A percentile compares a stretch with the other conserved stretches of the same genome.
Conservation (phyloP, 2,329 filamentous ascomycete genomes). For the Curvularia spicifera region DNA sequence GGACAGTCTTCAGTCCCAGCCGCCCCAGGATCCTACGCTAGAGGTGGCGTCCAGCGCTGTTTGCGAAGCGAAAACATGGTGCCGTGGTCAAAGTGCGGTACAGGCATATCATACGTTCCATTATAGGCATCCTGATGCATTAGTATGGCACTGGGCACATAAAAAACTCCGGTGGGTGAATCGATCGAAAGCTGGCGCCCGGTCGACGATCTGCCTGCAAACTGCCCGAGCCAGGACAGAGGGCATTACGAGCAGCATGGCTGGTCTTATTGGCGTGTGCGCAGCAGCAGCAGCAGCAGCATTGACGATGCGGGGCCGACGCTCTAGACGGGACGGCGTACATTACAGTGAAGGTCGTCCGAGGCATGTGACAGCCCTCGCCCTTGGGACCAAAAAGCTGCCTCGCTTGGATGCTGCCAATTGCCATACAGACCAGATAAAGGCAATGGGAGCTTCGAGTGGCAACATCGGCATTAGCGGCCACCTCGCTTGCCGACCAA, state of each 20-base stretch:
- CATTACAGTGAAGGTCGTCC: conserved; percentile 6
- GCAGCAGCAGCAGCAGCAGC: conserved; percentile 8
- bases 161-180: conserved; percentile 48
- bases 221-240: conserved; percentile 38
- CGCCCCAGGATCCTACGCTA: conserved; percentile 30
- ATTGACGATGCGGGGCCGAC: conserved; percentile 40
- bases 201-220: conserved; percentile 45
- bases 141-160: conserved; percentile 21
- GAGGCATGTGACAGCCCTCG: background rate
- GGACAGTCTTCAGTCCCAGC: conserved; percentile 25
- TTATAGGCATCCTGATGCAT: conserved; percentile 33
- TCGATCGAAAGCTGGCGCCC: conserved; percentile 40
- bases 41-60: conserved; percentile 36
- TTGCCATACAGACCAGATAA: background rate
- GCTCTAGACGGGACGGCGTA: conserved; percentile 32
- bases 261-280: conserved; percentile 20
- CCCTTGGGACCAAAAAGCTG: background rate
- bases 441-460: background rate
- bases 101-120: conserved; percentile 29
- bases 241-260: conserved; percentile 36
- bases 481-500: conserved; percentile 13
- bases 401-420: background rate
- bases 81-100: conserved; percentile 33
- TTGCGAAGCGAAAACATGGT: conserved; percentile 27
- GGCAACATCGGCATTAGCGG: conserved; percentile 14